Base-by-base conservation (phyloP, 805 yeast species). In the Candida sonorensis region DNA sequence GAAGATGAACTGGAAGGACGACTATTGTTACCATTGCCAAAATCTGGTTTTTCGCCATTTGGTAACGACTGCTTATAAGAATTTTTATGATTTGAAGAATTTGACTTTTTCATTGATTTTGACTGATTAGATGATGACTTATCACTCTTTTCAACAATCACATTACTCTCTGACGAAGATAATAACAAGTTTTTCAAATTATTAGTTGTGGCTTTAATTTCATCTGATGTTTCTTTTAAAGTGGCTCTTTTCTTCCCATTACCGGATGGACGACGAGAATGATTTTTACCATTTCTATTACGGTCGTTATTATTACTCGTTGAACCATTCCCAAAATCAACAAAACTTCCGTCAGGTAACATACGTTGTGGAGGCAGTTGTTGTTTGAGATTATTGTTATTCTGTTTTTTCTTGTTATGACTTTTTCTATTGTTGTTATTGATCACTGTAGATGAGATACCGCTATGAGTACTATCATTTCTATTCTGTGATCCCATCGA, bases 351-450 rank as follows among this genome's bases (percentile, higher is more conserved):
- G 25, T 51, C 51, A 9, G 53, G 50, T n/a, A 45, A 42, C 62
- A 40, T 53, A 39, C 46, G 47, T 41, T 56, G 47, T 11, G 57
- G 58, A 7, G 61, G 60, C 16, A 45, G 51, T 14, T 11, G 22
- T 4, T 17, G 10, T 17, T 15, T 11, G 9, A 5, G 14, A 14
- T 19, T 26, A 16, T 16, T 26, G 30, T 40, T 40, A 19, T 51
- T 42, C 10, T 36, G 40, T 16, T 34, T 34, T 19, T 48, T 51
- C 36, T 51, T 54, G 10, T 19, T 22, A 10, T 18, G 16, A 23
- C 26, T 42, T 46, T 35, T 75, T 74, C 24, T 75, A n/a, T n/a
- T n/a, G n/a, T n/a, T n/a, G n/a, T n/a, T n/a, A n/a, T n/a, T n/a
- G n/a, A n/a, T n/a, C n/a, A n/a, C n/a, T n/a, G 15, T 15, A 21